Base-by-base conservation (phyloP, 345 rosid species). In the Corchorus capsularis region DNA sequence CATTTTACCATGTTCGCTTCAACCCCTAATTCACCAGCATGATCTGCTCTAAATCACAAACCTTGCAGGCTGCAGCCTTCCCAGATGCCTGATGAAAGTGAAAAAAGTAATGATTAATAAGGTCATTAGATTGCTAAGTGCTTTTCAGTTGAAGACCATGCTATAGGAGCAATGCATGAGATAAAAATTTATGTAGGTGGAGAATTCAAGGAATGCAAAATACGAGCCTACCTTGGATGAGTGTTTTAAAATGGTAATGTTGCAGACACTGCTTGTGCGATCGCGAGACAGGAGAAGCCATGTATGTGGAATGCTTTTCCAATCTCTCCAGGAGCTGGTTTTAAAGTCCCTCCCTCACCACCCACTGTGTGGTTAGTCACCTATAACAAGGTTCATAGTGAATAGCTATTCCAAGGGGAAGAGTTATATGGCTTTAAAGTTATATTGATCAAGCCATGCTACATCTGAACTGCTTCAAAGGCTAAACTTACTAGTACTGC, bases 311-410 rank as follows among this genome's bases (percentile, higher is more conserved):
- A 94, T 82, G 81, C 85, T 86, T 84, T 92, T 92, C 98, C 98
- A 93, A 75, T 85, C 87, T 92, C 94, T 56, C 98, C 98, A 41
- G 90, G 94, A 77, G 98, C 97, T 35, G 97, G 97, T 85, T 92
- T 94, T 46, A 65, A 77, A 63, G 72, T 73, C 66, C 96, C 91
- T 55, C 87, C 90, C 63, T 86, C 94, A 80, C 95, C 93, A 64
- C 87, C 88, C 71, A 92, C 97, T 8, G 88, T 92, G 84, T 92
- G 98, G 81, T 94, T 92, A 5, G 88, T 90, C 81, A 94, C 92
- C 98, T 93, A 82, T 76, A 74, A 75, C 6, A 59, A 63, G 75
- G 37, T 27, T 49, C 49, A 13, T 3, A 73, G 35, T 22, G 52
- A 27, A 60, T 59, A 46, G 54, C 15, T 57, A 41, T 43, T n/a